Conservation (phyloP, 176 grass and related monocot genomes). For the Raddia distichophylla region DNA sequence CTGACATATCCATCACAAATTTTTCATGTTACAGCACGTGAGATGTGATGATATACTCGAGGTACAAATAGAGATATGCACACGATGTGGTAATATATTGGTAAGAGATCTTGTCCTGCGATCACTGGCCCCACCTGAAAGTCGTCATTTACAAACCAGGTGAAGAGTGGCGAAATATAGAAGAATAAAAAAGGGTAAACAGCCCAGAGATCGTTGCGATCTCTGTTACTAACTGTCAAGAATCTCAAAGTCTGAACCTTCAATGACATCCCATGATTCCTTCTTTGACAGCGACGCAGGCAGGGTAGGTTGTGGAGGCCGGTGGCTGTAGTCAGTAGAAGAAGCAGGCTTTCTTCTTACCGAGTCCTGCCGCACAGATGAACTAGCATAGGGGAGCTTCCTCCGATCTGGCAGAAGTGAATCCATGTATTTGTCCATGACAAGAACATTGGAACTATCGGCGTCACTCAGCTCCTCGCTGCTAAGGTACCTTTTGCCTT, state of each 20-base stretch:
- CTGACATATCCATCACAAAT: conserved; percentile 44
- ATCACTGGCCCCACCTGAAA: conserved; percentile 54
- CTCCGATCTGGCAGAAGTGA: conserved; percentile 66
- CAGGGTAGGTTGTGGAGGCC: conserved; percentile 39
- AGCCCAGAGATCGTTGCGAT: conserved; percentile 31
- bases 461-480: conserved; percentile 53
- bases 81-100: conserved; percentile 47
- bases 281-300: conserved; percentile 50
- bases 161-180: conserved; percentile 43
- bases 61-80: conserved; percentile 38
- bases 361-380: conserved; percentile 58
- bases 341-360: conserved; percentile 66
- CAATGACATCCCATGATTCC: conserved; percentile 79
- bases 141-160: conserved; percentile 75
- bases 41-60: conserved; percentile 26
- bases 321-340: conserved; percentile 42
- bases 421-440: conserved; percentile 98
- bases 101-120: conserved; percentile 38
- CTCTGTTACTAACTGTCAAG: conserved; percentile 59
- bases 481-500: conserved; percentile 53
- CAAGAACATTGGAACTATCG: conserved; percentile 58
- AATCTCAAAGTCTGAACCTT: conserved; percentile 80
- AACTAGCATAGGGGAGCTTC: conserved; percentile 50
- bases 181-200: conserved; percentile 32
- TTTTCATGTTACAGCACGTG: conserved; percentile 43